Percentiles rank a stretch among this genome's conserved stretches.
Evolutionary conservation across 2,329 filamentous ascomycete genomes (phyloP).

Genomic region (Volutella citrinella): DNA sequence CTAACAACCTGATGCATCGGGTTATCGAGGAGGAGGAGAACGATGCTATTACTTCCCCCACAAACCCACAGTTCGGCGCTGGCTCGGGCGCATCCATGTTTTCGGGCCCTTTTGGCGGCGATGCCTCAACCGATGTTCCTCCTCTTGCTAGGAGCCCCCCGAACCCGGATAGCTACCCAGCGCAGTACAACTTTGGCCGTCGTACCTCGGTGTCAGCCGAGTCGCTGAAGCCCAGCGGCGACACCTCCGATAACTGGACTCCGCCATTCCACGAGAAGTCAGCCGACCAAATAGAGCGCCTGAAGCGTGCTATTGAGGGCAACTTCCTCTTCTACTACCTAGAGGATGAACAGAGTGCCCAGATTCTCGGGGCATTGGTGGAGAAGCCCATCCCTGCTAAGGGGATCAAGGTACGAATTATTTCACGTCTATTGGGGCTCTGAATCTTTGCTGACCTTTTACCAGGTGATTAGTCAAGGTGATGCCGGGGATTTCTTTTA

Average conservation of each 20-base stretch:
- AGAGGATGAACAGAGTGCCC: conserved; percentile 85
- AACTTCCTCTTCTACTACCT: conserved; percentile 95
- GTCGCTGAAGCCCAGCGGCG: conserved; percentile 84
- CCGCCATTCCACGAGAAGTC: conserved; percentile 85
- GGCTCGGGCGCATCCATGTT: conserved; percentile 38
- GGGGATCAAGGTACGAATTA: conserved; percentile 69
- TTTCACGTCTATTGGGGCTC: too few species aligned
- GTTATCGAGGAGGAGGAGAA: conserved; percentile 83
- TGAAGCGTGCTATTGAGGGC: conserved; percentile 76
- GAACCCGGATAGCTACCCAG: conserved; percentile 72
- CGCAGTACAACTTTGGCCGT: conserved; percentile 89
- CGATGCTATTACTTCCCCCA: conserved; percentile 73
- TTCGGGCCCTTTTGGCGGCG: conserved; percentile 50
- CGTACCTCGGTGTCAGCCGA: conserved; percentile 96
- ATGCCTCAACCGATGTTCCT: conserved; percentile 45
- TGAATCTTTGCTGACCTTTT: too few species aligned
- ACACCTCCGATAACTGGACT: conserved; percentile 83
- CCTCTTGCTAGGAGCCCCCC: conserved; percentile 47
- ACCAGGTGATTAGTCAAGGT: conserved; percentile 93
- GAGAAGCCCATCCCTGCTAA: conserved; percentile 96
- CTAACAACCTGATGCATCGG: conserved; percentile 39
- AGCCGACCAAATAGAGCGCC: conserved; percentile 72
- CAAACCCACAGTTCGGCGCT: conserved; percentile 56
- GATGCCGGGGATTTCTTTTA: conserved; percentile 98
- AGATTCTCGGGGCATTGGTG: conserved; percentile 84